Base-by-base conservation (phyloP, 768 basidiomycete genomes). In the Obba rivulosa region DNA sequence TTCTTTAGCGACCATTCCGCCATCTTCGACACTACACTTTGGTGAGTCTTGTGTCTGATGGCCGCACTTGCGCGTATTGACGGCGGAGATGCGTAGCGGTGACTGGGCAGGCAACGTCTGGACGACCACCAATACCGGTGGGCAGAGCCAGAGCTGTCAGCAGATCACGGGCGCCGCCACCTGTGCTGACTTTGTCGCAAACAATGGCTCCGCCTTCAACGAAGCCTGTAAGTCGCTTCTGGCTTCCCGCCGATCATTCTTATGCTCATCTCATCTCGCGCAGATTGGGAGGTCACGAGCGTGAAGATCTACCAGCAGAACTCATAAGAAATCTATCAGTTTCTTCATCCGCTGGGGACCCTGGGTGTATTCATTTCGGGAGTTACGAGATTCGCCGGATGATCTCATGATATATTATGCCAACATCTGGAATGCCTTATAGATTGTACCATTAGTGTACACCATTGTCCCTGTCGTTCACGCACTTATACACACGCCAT, bases 11-110 rank as follows among this genome's bases (percentile, higher is more conserved):
- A 81, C 45, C 87, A 95, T 63, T 76, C 76, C 34, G 79, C 75
- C 34, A 90, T 93, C 59, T 89, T 94, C 57, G 87, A 93, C 62
- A 92, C 87, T 34, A 92, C 91, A n/a, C 71, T 93, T 45, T 91
- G 89, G 83, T 86, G 60, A 46, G 76, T 57, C 17, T 51, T 49
- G 50, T 56, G 56, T 53, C 48, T 45, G 56, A 5, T 50, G 53
- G 41, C 41, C n/a, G 21, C 28, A 22, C 43, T 17, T 21, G 24
- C 18, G 52, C 39, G 41, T 22, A 16, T 17, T 17, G 25, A 22
- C 35, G 16, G 11, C 43, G 18, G 21, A 17, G 9, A 24, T 17
- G 1, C n/a, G 39, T 52, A 85, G 89, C 58, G 92, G 92, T 53
- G 88, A 95, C 58, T 97, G 92, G 94, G 92, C 94, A 8, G 80